Evolutionary conservation across 1,284 basidiomycete species (phyloP), one percentile per base, ranked within the genome.

Genomic region (Mycena sp.): DNA sequence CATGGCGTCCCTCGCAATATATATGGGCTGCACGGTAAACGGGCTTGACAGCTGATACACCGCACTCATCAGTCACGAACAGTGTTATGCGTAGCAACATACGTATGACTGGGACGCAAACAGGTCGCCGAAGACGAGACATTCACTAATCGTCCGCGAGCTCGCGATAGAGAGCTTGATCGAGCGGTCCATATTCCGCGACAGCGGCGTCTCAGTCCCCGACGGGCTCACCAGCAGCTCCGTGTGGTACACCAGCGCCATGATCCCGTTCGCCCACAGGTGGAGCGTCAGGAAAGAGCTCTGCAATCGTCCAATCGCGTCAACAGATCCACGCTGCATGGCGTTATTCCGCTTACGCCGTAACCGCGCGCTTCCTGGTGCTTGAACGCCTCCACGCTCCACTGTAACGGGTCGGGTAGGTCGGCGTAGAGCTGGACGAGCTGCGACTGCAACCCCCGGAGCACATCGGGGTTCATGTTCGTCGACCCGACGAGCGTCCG

Each of bases 201-300:
- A 74, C 58, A 81, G 61, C 0, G 78, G 79, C 30, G 78, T 79
- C 56, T 80, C 77, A n/a, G 70, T 70, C 1, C 78, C 79, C 12
- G 70, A 72, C 0, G 78, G 77, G 21, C 70, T 74, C 53, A 73
- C 73, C 26, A 79, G 69, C n/a, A 81, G 61, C 32, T 78, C 77
- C 3, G 80, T 78, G 61, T 81, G 80, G 60, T 80, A 80, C 0
- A 80, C 72, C 32, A 80, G 62, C 11, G 77, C 78, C 21, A 81
- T 71, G 19, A 81, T 76, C 4, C 78, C 77, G 59, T 81, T 78
- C 9, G 78, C 75, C 78, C 70, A 72, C 11, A 70, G 57, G 45
- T 73, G 72, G 7, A 72, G 67, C n/a, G 65, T 67, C 28, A 72
- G 52, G 58, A 69, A 72, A 10, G 67, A 64, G 35, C 70, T 68